A percentile compares a stretch with the other conserved stretches of the same genome.
Conservation (phyloP, 345 rosid species). For the Eucalyptus erythrocorys region DNA sequence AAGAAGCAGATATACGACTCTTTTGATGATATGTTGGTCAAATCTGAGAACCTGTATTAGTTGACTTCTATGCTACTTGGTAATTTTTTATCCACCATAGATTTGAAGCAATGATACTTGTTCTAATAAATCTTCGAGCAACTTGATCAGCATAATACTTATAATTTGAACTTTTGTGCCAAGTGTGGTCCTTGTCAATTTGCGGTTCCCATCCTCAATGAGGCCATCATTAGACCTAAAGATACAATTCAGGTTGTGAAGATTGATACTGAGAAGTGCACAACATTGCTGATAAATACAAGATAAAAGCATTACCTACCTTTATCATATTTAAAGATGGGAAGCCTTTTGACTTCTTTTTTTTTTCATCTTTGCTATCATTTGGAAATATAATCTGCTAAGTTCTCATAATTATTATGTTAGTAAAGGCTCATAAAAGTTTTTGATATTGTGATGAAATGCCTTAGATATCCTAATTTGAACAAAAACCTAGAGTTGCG, state of each 20-base stretch:
- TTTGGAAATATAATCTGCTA: not conserved
- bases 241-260: slow-evolving; percentile 68
- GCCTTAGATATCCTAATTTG: not conserved
- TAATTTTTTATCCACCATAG: not conserved
- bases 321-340: slow-evolving; percentile 83
- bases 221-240: slow-evolving; percentile 51
- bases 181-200: slow-evolving; percentile 97
- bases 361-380: not conserved
- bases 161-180: not conserved
- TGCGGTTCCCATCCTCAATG: slow-evolving; percentile 72
- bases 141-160: not conserved
- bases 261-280: slow-evolving; percentile 93
- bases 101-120: not conserved
- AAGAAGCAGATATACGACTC: slow-evolving; percentile 65
- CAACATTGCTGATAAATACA: slow-evolving; percentile 60
- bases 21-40: slow-evolving; percentile 57
- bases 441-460: not conserved
- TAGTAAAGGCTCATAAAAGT: not conserved
- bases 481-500: not conserved
- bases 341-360: slow-evolving; percentile 64
- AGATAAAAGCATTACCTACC: slow-evolving; percentile 72
- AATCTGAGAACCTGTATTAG: slow-evolving; percentile 67
- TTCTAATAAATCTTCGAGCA: not conserved
- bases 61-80: slow-evolving; percentile 92
- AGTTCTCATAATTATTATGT: not conserved